A percentile compares a stretch with the other conserved stretches of the same genome.
phyloP scores from a whole-genome alignment of 2,329 filamentous ascomycete species.

The Colletotrichum sp. region DNA sequence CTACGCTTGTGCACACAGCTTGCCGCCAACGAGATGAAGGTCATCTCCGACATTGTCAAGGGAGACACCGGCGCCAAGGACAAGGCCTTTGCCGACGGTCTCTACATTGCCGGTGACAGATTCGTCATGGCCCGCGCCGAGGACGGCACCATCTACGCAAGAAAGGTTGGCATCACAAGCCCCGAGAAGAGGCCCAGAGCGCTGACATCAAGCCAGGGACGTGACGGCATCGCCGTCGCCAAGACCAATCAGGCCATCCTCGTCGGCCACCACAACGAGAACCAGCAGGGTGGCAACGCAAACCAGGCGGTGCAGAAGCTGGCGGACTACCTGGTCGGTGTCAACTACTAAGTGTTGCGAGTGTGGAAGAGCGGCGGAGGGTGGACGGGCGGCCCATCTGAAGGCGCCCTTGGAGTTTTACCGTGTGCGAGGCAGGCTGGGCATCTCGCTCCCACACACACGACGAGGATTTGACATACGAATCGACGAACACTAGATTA shows the following conservation, averaged over 20 bases:
- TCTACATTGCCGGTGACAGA: conserved; percentile 78
- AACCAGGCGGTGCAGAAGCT: conserved; percentile 82
- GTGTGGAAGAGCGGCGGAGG: conserved; percentile 1
- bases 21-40: conserved; percentile 64
- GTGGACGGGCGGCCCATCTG: neutral
- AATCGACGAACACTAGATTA: conserved; percentile 23
- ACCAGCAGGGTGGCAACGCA: conserved; percentile 74
- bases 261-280: conserved; percentile 83
- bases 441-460: conserved; percentile 17
- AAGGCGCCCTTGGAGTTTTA: conserved; percentile 1
- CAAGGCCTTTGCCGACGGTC: conserved; percentile 72
- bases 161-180: conserved; percentile 68
- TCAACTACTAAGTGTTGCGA: conserved; percentile 68
- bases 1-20: conserved; percentile 48
- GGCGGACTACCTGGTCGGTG: conserved; percentile 83
- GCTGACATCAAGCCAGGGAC: conserved; percentile 55
- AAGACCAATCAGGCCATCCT: conserved; percentile 91
- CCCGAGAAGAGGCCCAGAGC: neutral
- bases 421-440: conserved; percentile 18
- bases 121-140: conserved; percentile 80
- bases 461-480: conserved; percentile 19
- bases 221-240: conserved; percentile 79
- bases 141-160: conserved; percentile 81
- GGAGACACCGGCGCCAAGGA: conserved; percentile 56
- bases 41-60: conserved; percentile 57